Base-by-base conservation (phyloP, 2,329 filamentous ascomycete genomes). In the Rhynchosporium secalis region DNA sequence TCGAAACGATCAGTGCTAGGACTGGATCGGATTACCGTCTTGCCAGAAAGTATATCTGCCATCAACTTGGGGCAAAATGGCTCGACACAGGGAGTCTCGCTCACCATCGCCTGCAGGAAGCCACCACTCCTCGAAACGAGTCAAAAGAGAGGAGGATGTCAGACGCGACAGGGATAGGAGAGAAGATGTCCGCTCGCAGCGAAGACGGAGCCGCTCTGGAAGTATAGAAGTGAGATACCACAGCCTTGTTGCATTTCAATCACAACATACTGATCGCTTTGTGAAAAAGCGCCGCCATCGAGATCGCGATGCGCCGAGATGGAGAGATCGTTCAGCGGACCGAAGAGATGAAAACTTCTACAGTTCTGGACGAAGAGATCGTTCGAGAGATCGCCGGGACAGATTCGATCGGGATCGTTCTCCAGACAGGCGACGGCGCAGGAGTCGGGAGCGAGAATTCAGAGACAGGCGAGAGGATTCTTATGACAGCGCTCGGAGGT, bases 81-180 rank as follows among this genome's bases (percentile, higher is more conserved):
- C 80, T 80, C 81, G 82, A 77, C 81, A 81, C 77, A 82, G 81
- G 80, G 82, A 84, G 77, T 80, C 80, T 81, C 83, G 90, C 90
- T 94, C 90, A 93, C 91, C 90, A 90, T 92, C 89, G 87, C 89
- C 89, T 88, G 87, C 88, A 92, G 90, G 89, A 86, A 92, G 89
- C 83, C 87, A 90, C 75, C 83, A 85, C 78, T 87, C 86, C 78
- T 86, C 87, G 74, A 85, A 78, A 73, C 83, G 82, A 65, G 77
- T 71, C 71, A 79, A 80, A 72, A 79, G 81, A 76, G 82, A 76
- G 40, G 73, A 76, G 59, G 71, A 83, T 74, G 77, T 80, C 71
- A 78, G 81, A 66, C 76, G 79, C 71, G 81, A 83, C 56, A 77
- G 78, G 72, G 79, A 77, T 69, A 76, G 80, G 47, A 77, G 80